Conservation (phyloP, 208 protist species). For the Trichomonas vaginalis region DNA sequence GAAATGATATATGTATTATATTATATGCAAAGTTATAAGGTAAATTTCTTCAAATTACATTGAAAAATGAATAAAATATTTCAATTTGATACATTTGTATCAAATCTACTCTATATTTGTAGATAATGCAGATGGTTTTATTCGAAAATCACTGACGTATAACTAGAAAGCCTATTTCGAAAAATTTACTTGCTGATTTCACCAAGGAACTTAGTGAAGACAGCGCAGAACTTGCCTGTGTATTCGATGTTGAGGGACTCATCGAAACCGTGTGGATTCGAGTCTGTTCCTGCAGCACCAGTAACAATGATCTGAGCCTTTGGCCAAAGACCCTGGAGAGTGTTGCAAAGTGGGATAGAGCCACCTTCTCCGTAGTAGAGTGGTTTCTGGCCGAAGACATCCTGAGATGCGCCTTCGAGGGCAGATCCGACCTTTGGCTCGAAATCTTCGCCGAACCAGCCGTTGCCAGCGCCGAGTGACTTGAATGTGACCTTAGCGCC, state of each 20-base stretch:
- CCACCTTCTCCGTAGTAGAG: conserved; percentile 13
- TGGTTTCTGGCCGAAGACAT: background rate
- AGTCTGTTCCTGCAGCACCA: background rate
- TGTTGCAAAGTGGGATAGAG: conserved; percentile 10
- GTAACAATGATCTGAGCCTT: background rate
- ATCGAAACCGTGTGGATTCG: background rate
- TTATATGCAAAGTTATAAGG: background rate
- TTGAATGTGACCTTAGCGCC: conserved; percentile 62
- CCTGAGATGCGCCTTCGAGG: background rate
- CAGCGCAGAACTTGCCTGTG: background rate
- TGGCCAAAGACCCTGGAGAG: background rate
- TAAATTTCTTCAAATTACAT: background rate
- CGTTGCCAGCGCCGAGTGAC: conserved; percentile 37
- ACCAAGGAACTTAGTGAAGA: background rate
- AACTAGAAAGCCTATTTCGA: no score
- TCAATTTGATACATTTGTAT: background rate
- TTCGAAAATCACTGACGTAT: no score
- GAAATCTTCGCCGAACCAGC: conserved; percentile 61
- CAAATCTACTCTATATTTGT: background rate
- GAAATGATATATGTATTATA: background rate
- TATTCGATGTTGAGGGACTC: background rate
- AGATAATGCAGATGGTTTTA: background rate
- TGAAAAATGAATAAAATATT: background rate
- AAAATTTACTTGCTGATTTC: background rate
- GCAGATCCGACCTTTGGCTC: conserved; percentile 51